Evolutionary conservation across 2,329 filamentous ascomycete genomes (phyloP), one percentile per base, ranked within the genome.

Genomic region (Zopfia rhizophila): DNA sequence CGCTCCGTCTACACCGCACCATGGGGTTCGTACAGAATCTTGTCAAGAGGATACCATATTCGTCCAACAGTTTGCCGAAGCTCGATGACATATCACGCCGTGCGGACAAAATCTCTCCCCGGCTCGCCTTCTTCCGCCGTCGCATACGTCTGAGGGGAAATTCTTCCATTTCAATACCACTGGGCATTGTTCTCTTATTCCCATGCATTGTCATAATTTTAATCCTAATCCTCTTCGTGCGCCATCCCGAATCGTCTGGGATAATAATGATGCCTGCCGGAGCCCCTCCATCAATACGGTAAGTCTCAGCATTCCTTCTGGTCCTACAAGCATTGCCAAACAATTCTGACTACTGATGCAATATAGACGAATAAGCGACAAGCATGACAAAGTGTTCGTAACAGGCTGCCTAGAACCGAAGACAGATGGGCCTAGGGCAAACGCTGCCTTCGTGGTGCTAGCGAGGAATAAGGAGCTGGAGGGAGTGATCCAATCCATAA

Each of bases 401-500:
- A 89, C 86, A 25, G 94, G 94, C 56, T 99, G 94, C 71, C 82
- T 90, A 63, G 86, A 92, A 58, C 80, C 80, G 36, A 88, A 95
- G 64, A 89, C 86, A 23, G 85, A 84, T 57, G 81, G 86, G 51
- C 90, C 91, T 29, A 85, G 91, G 66, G 94, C 90, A 59, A 99
- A 97, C 68, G 94, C 90, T 50, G 93, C 91, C 18, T 96, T 99
- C 65, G 94, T 99, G 54, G 91, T 99, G 27, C 82, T 99, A 48
- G 94, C 94, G 42, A 82, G 94, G 62, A 97, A 99, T 71, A 95
- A 96, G 79, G 94, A 99, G 76, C 74, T 99, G 55, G 92, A 96
- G 1, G 94, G 94, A 49, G 94, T 99, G 27, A 85, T 99, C 56
- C 91, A 97, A 73, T 97, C 94, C 7, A 83, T 99, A 72, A 97